These are phyloP conservation scores for Neurospora crassa DNA, from an alignment of 2,329 filamentous ascomycete species.

Conservation along the genomic window DNA sequence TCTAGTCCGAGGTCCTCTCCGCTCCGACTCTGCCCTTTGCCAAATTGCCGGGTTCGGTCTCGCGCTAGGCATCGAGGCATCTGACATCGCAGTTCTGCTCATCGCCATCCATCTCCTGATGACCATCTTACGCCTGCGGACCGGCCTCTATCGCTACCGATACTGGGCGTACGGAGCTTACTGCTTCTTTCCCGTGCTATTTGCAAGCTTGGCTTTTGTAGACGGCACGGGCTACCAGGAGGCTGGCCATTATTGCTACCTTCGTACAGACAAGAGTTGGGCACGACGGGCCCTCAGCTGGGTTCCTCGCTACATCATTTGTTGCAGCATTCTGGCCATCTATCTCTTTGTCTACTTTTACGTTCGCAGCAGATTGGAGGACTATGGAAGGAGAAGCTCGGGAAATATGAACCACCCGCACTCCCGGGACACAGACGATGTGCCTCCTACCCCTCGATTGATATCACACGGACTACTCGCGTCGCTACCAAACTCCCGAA, in stretches of 20 bases:
- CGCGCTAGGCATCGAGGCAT: slow-evolving; percentile 55
- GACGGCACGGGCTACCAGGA: slow-evolving; percentile 48
- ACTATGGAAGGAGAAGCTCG: slow-evolving; percentile 25
- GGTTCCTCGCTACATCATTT: slow-evolving; percentile 64
- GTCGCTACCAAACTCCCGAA: slow-evolving; percentile 19
- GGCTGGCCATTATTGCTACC: slow-evolving; percentile 58
- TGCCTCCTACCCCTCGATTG: slow-evolving; percentile 21
- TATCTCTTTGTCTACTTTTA: slow-evolving; percentile 64
- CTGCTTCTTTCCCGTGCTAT: slow-evolving; percentile 46
- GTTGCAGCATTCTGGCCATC: slow-evolving; percentile 51
- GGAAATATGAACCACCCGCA: slow-evolving; percentile 8
- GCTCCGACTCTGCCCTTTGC: slow-evolving; percentile 47
- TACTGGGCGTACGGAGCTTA: slow-evolving; percentile 48
- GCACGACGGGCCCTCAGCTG: slow-evolving; percentile 59
- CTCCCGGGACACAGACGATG: not conserved
- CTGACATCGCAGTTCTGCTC: slow-evolving; percentile 61
- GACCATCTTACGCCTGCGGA: slow-evolving; percentile 56
- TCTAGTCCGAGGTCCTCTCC: slow-evolving; percentile 41
- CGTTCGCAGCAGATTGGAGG: slow-evolving; percentile 38
- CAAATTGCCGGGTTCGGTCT: slow-evolving; percentile 61
- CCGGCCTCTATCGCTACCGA: slow-evolving; percentile 61
- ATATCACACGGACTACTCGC: slow-evolving; percentile 25
- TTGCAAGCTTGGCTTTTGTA: slow-evolving; percentile 55
- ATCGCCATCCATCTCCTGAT: slow-evolving; percentile 66
- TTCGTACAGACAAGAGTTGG: slow-evolving; percentile 60